phyloP scores from a whole-genome alignment of 2,329 filamentous ascomycete species.

The Ascochyta rabiei region DNA sequence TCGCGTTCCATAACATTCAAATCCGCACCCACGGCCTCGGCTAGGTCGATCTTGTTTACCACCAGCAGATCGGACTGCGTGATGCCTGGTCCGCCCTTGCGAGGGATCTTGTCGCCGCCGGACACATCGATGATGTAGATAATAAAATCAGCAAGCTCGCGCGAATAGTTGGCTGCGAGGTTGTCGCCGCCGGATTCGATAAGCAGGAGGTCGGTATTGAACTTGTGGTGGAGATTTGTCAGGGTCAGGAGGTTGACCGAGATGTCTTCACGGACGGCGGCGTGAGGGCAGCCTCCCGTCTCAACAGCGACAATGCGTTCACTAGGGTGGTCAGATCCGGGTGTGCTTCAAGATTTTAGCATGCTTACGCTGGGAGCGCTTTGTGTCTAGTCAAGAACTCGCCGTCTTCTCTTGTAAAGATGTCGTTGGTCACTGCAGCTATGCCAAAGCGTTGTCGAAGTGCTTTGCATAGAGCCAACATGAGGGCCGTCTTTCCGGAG shows the following conservation, averaged over 20 bases:
- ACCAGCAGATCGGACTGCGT: conserved; percentile 93
- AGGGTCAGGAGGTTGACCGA: conserved; percentile 90
- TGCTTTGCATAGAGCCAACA: conserved; percentile 88
- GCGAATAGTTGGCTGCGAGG: conserved; percentile 92
- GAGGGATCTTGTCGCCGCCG: conserved; percentile 93
- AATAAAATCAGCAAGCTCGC: conserved; percentile 96
- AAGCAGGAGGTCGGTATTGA: conserved; percentile 81
- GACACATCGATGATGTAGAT: conserved; percentile 98
- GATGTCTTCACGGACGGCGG: conserved; percentile 96
- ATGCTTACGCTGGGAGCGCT: conserved; percentile 71
- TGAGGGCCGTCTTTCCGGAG: conserved; percentile 95
- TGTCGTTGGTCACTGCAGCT: conserved; percentile 97
- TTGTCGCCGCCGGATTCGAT: conserved; percentile 98
- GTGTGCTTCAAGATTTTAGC: not conserved
- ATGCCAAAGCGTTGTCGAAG: conserved; percentile 83
- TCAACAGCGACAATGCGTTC: conserved; percentile 92
- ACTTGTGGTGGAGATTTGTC: conserved; percentile 82
- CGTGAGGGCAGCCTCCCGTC: conserved; percentile 95
- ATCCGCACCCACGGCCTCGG: conserved; percentile 88
- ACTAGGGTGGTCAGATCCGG: conserved; percentile 14
- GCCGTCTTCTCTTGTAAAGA: conserved; percentile 96
- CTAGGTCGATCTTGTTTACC: conserved; percentile 97
- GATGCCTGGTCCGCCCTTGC: conserved; percentile 96
- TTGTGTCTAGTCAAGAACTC: conserved; percentile 91
- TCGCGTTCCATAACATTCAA: conserved; percentile 93